phyloP scores from a whole-genome alignment of 495 filamentous ascomycete species.

The Xylaria cubensis region DNA sequence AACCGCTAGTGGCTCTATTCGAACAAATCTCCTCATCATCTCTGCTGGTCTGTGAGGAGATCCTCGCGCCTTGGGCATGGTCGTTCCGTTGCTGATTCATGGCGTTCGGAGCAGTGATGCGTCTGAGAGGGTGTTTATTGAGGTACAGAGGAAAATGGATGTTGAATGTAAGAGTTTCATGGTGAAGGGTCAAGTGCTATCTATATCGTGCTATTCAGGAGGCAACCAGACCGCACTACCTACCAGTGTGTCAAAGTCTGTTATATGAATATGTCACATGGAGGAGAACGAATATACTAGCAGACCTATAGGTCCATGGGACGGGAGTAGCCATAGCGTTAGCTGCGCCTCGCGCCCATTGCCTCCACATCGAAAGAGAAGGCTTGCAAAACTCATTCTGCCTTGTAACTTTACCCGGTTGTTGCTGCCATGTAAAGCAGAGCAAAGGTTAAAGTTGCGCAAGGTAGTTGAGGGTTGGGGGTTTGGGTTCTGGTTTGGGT shows the following conservation, averaged over 20 bases:
- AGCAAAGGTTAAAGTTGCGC: background rate
- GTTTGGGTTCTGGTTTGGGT: background rate
- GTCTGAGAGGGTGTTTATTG: background rate
- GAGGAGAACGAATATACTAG: background rate
- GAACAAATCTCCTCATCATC: conserved; percentile 20
- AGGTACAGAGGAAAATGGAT: background rate
- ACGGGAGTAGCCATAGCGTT: background rate
- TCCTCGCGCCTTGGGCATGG: background rate
- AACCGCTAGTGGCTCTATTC: conserved; percentile 23
- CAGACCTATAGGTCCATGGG: conserved; percentile 7
- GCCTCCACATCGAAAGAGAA: background rate
- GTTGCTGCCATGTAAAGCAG: background rate
- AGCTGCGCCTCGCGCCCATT: conserved; percentile 15
- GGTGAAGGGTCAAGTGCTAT: conserved; percentile 2
- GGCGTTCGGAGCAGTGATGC: background rate
- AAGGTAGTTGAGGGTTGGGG: conserved; percentile 15
- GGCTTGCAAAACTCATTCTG: conserved; percentile 4
- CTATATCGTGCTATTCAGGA: background rate
- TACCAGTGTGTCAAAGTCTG: background rate
- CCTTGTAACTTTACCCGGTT: background rate
- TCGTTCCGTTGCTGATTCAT: conserved; percentile 14
- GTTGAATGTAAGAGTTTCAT: background rate
- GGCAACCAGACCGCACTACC: conserved; percentile 13
- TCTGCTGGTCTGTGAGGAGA: background rate
- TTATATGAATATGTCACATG: conserved; percentile 4